Percentiles rank a stretch among this genome's conserved stretches.
These are phyloP conservation scores for Warburgia ugandensis DNA, from an alignment of 164 flowering plant genomes.

Conservation along the genomic window DNA sequence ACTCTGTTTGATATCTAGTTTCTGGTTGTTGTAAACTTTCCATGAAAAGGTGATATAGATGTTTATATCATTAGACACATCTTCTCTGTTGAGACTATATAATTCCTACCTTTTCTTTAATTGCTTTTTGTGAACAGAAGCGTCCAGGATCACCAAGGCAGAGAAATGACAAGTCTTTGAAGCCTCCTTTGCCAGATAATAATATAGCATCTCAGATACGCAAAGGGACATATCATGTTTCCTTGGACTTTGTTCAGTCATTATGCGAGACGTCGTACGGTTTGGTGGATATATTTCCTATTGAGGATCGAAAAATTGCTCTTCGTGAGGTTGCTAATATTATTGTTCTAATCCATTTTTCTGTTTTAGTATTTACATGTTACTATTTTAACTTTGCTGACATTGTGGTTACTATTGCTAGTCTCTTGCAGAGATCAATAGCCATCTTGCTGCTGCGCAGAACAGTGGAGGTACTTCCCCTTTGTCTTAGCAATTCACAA, in stretches of 20 bases:
- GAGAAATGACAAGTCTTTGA: conserved; percentile 47
- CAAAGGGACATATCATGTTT: conserved; percentile 87
- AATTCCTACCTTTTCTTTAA: neutral
- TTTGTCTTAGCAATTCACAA: neutral
- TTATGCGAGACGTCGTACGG: conserved; percentile 94
- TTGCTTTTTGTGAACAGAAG: conserved; percentile 32
- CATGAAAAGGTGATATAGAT: neutral
- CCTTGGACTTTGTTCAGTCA: conserved; percentile 86
- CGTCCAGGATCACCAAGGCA: conserved; percentile 70
- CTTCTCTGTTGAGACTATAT: neutral
- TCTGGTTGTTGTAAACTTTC: no score
- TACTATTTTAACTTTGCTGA: conserved; percentile 11
- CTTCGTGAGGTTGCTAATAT: conserved; percentile 78
- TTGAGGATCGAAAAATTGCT: conserved; percentile 94
- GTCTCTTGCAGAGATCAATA: conserved; percentile 92
- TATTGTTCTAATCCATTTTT: no score
- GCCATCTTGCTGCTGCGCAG: conserved; percentile 62
- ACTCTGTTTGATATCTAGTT: no score
- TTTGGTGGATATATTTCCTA: conserved; percentile 88
- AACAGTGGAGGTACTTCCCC: conserved; percentile 71
- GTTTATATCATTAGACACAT: no score
- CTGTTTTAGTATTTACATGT: conserved; percentile 7
- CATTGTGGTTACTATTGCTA: conserved; percentile 26
- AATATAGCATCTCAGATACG: conserved; percentile 63
- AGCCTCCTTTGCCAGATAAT: conserved; percentile 87